Conservation (phyloP, 306 rosid genomes). For the Oxytropis ochrocephala region DNA sequence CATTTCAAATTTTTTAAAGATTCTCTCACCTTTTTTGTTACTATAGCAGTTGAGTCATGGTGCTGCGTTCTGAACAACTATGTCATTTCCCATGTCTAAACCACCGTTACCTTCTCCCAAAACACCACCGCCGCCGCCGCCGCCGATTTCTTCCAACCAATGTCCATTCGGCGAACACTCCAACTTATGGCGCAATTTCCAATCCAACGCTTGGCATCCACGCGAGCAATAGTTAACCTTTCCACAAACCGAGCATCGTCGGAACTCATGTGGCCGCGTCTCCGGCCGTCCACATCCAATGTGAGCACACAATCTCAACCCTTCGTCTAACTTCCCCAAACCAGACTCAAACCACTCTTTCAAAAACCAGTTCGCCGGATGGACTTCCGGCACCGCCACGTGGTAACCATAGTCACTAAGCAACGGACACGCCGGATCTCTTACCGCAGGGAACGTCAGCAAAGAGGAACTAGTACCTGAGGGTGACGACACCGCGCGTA, state of each 20-base stretch:
- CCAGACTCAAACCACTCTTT: slow-evolving; percentile 70
- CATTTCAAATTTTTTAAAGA: background rate
- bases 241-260: slow-evolving; percentile 83
- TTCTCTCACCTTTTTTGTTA: background rate
- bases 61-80: background rate
- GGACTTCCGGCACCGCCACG: slow-evolving; percentile 46
- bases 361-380: slow-evolving; percentile 59
- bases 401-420: slow-evolving; percentile 48
- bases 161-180: slow-evolving; percentile 43
- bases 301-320: slow-evolving; percentile 54
- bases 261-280: slow-evolving; percentile 76
- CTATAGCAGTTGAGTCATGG: background rate
- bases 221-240: slow-evolving; percentile 82
- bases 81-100: background rate
- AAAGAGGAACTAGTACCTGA: background rate
- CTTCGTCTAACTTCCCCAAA: slow-evolving; percentile 12
- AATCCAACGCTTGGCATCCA: slow-evolving; percentile 81
- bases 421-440: slow-evolving; percentile 28
- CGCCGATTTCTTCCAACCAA: slow-evolving; percentile 25
- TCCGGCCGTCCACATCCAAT: slow-evolving; percentile 77
- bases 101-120: background rate
- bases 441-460: slow-evolving; percentile 24
- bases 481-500: slow-evolving; percentile 26
- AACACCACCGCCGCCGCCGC: slow-evolving; percentile 15
- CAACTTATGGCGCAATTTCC: slow-evolving; percentile 64